Percentiles rank a stretch among this genome's conserved stretches.
phyloP scores from a whole-genome alignment of 495 filamentous ascomycete genomes.

The Podospora pseudoanserina region DNA sequence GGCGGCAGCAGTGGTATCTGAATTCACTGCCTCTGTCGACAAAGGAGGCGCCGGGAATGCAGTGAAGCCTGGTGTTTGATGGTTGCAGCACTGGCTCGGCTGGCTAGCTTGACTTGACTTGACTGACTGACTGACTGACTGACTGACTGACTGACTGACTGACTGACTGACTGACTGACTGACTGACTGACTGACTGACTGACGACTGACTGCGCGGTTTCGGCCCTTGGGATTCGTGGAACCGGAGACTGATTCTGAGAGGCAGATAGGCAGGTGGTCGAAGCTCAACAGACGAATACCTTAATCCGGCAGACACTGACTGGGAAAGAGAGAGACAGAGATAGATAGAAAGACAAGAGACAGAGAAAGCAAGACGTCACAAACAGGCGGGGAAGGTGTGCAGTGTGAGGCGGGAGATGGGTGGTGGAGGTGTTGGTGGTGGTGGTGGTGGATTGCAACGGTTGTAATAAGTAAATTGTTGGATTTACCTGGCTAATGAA shows the following conservation, averaged over 20 bases:
- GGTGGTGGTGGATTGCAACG: too few species aligned
- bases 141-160: too few species aligned
- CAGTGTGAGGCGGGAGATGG: too few species aligned
- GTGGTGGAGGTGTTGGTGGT: too few species aligned
- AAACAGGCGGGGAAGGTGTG: neutral
- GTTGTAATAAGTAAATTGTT: neutral
- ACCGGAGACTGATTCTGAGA: neutral
- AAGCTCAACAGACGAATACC: neutral
- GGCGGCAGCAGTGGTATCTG: neutral
- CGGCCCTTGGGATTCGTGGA: neutral
- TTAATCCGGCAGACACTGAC: neutral
- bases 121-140: neutral
- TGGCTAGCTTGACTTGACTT: neutral
- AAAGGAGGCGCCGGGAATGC: neutral
- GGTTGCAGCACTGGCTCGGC: neutral
- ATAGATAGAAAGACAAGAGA: conserved; percentile 4
- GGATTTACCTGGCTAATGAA: neutral
- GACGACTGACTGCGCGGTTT: neutral
- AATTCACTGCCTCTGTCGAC: neutral
- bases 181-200: too few species aligned
- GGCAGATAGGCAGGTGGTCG: neutral
- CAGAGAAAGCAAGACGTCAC: conserved; percentile 6
- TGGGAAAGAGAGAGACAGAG: conserved; percentile 11
- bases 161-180: neutral
- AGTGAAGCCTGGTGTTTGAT: neutral